These are phyloP conservation scores for Nannizziopsis arthrosporioides DNA, from an alignment of 2,329 filamentous ascomycete genomes.

Conservation along the genomic window DNA sequence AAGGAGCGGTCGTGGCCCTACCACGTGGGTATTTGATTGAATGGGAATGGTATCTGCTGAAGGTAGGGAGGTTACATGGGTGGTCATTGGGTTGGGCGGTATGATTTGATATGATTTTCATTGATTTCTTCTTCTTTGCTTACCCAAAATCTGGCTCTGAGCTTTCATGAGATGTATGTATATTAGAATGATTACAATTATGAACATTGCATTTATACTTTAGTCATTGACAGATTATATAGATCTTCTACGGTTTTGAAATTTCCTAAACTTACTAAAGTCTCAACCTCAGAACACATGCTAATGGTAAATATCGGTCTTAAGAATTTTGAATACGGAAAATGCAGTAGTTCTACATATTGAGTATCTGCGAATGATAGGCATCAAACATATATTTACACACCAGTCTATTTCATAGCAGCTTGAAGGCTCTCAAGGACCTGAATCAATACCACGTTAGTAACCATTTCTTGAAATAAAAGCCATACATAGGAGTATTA, in stretches of 20 bases:
- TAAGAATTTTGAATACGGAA: neutral
- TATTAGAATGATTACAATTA: no score
- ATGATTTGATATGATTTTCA: neutral
- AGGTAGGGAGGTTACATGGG: no score
- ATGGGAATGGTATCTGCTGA: neutral
- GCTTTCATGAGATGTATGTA: no score
- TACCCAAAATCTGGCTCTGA: no score
- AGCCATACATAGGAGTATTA: slow-evolving; percentile 33
- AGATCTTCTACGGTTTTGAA: no score
- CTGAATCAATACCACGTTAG: slow-evolving; percentile 21
- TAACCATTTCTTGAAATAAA: neutral
- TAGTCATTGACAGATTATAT: no score
- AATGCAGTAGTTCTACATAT: slow-evolving; percentile 13
- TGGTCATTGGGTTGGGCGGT: no score
- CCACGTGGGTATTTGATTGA: neutral
- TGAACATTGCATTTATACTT: no score
- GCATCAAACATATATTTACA: slow-evolving; percentile 29
- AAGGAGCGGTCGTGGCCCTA: neutral
- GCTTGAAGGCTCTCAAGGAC: slow-evolving; percentile 41
- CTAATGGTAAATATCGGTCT: no score
- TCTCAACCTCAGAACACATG: no score
- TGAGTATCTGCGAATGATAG: slow-evolving; percentile 15
- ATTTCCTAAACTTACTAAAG: no score
- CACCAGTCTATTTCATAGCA: slow-evolving; percentile 36
- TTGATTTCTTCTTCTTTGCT: neutral